Percentiles rank a stretch among this genome's conserved stretches.
phyloP scores from a whole-genome alignment of 2,329 filamentous ascomycete genomes.

The Esteya vermicola region DNA sequence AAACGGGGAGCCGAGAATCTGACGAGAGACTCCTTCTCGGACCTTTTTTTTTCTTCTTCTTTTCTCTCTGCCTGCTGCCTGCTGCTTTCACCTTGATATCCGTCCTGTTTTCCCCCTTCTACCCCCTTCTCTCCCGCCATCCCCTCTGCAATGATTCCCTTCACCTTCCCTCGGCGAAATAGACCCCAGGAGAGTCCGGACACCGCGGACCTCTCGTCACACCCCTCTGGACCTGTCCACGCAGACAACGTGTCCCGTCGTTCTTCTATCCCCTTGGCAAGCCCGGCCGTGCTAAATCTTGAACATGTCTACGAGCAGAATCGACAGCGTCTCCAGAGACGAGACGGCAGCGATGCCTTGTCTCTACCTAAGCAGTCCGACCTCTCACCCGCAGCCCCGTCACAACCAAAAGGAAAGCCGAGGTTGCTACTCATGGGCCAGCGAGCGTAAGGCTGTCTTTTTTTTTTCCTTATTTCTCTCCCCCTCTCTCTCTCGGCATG shows the following conservation, averaged over 20 bases:
- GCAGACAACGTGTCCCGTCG: no score
- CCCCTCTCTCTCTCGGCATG: not conserved
- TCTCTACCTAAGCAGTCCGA: slow-evolving; percentile 23
- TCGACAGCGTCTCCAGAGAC: slow-evolving; percentile 32
- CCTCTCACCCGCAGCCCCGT: slow-evolving; percentile 27
- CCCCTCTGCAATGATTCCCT: no score
- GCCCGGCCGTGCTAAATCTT: slow-evolving; percentile 48
- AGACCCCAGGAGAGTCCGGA: no score
- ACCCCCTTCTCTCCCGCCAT: no score
- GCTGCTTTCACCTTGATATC: no score
- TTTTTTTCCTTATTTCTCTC: slow-evolving; percentile 4
- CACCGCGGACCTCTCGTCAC: not conserved
- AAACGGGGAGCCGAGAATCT: no score
- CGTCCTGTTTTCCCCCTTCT: no score
- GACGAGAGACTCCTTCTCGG: no score
- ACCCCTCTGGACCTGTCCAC: no score
- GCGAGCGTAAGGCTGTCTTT: slow-evolving; percentile 49
- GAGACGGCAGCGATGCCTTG: slow-evolving; percentile 21
- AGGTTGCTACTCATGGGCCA: slow-evolving; percentile 89
- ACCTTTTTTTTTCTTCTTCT: no score
- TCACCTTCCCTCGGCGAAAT: no score
- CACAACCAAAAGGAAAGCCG: slow-evolving; percentile 62
- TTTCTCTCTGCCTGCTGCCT: no score
- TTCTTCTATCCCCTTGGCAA: slow-evolving; percentile 26
- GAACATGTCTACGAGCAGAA: slow-evolving; percentile 50